Percentiles rank a stretch among this genome's conserved stretches.
These are phyloP conservation scores for Helicostylum pulchrum DNA, from an alignment of 192 early-diverging fungal genomes.

Conservation along the genomic window DNA sequence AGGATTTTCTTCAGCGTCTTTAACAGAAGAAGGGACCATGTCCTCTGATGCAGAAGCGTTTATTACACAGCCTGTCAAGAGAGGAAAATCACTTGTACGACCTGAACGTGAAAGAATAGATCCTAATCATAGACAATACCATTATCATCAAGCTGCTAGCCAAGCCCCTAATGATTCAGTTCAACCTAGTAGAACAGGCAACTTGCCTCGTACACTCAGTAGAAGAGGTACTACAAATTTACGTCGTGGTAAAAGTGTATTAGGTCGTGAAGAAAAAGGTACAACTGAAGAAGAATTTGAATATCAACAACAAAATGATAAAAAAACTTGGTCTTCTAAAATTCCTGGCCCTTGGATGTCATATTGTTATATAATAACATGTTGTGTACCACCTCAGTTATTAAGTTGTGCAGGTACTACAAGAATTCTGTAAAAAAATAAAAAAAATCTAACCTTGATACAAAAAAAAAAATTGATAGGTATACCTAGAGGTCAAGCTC, in stretches of 20 bases:
- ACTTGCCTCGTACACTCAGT: conserved; percentile 10
- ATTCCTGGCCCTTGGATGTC: conserved; percentile 41
- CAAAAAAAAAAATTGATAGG: conserved; percentile 32
- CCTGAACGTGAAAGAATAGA: conserved; percentile 61
- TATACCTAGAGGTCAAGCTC: conserved; percentile 54
- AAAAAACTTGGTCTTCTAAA: conserved; percentile 2
- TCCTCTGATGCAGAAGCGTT: conserved; percentile 8
- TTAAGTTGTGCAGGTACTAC: conserved; percentile 34
- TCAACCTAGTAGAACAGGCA: conserved; percentile 24
- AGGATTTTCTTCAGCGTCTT: conserved; percentile 8
- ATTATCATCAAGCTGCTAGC: conserved; percentile 39
- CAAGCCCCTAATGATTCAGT: conserved; percentile 26
- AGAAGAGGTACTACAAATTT: conserved; percentile 19
- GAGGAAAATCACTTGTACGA: conserved; percentile 67
- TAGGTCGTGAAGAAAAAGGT: conserved; percentile 36
- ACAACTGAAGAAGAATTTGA: conserved; percentile 1
- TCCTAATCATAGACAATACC: conserved; percentile 44
- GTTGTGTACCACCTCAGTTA: conserved; percentile 37
- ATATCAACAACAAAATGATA: not conserved
- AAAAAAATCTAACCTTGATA: not conserved
- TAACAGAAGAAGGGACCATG: conserved; percentile 8
- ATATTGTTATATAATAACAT: conserved; percentile 44
- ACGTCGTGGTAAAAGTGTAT: conserved; percentile 39
- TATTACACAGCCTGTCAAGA: conserved; percentile 17
- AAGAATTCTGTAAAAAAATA: not conserved